These are phyloP conservation scores for Pachysandra terminalis DNA, from an alignment of 164 flowering plant species.

Conservation along the genomic window DNA sequence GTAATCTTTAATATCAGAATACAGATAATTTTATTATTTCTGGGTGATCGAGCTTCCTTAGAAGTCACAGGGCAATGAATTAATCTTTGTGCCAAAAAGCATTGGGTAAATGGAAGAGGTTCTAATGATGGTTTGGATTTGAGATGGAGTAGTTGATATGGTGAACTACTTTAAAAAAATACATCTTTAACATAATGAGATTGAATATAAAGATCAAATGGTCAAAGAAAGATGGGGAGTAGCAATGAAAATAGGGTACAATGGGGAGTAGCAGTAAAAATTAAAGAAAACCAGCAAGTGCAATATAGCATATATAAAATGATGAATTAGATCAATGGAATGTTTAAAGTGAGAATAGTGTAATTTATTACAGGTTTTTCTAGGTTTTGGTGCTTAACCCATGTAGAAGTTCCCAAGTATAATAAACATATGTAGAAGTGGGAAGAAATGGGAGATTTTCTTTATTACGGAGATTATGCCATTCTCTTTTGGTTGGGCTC, in stretches of 20 bases:
- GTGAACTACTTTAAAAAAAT: not conserved
- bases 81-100: too few relatives aligned
- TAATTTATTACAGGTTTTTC: not conserved
- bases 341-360: not conserved
- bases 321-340: not conserved
- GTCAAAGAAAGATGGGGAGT: not conserved
- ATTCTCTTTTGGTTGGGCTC: too few relatives aligned
- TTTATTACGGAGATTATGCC: too few relatives aligned
- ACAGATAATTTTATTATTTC: too few relatives aligned
- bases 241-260: too few relatives aligned
- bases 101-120: too few relatives aligned
- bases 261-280: not conserved
- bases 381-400: not conserved
- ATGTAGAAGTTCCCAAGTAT: too few relatives aligned
- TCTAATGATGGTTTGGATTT: too few relatives aligned
- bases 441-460: too few relatives aligned
- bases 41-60: not conserved
- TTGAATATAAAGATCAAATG: not conserved
- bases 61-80: too few relatives aligned
- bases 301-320: too few relatives aligned
- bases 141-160: not conserved
- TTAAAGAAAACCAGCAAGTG: not conserved
- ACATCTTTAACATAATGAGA: not conserved
- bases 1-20: conserved; percentile 24
- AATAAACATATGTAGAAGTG: too few relatives aligned